Conservation (phyloP, 164 flowering plant species). For the Annona cherimola region DNA sequence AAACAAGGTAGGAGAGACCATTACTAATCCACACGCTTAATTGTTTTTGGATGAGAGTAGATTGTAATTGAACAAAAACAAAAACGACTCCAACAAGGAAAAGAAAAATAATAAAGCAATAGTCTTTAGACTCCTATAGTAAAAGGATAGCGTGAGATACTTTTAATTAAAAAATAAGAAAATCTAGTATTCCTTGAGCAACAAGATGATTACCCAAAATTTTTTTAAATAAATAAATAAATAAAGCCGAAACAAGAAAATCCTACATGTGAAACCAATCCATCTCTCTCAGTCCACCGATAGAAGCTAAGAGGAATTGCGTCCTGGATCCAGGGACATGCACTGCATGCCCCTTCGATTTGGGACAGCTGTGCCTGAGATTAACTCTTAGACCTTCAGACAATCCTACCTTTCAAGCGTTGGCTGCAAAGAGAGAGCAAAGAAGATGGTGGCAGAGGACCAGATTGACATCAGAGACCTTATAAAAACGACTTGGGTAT, state of each 20-base stretch:
- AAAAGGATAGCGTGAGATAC: too few relatives aligned
- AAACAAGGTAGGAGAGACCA: constrained; percentile 4
- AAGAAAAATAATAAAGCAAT: not conserved
- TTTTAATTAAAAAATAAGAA: too few relatives aligned
- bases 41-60: not conserved
- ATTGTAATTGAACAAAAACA: too few relatives aligned
- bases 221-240: not conserved
- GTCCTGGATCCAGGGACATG: not conserved
- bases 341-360: not conserved
- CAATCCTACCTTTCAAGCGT: not conserved
- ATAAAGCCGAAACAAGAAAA: not conserved
- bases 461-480: not conserved
- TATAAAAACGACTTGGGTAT: too few relatives aligned
- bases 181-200: too few relatives aligned
- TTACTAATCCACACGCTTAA: not conserved
- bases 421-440: not conserved
- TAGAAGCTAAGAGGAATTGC: not conserved
- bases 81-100: not conserved
- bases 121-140: too few relatives aligned
- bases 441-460: not conserved
- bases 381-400: not conserved
- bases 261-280: not conserved
- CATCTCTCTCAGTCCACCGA: not conserved
- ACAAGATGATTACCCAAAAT: too few relatives aligned
- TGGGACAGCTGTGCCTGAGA: not conserved